These are phyloP conservation scores for Sporobolomyces phaffii DNA, from an alignment of 768 basidiomycete genomes.

Conservation along the genomic window DNA sequence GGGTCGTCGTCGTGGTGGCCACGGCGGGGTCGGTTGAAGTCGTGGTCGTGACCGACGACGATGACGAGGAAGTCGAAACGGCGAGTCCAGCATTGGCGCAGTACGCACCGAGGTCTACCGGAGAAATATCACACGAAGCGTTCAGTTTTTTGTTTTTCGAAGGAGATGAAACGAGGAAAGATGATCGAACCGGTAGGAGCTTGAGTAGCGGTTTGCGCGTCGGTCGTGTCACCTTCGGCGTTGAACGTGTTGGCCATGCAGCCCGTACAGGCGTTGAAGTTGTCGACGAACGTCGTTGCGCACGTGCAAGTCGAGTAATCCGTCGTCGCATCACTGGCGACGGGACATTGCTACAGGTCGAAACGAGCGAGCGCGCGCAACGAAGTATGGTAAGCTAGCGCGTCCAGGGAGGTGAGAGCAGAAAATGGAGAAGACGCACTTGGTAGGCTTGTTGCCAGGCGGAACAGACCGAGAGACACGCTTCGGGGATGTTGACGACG, in stretches of 20 bases:
- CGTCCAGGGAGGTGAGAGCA: too few species aligned
- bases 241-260: conserved; percentile 21
- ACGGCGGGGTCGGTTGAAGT: background rate
- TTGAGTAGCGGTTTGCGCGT: background rate
- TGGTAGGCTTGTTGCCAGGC: conserved; percentile 5
- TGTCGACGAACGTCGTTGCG: conserved; percentile 3
- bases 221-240: conserved; percentile 1
- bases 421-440: background rate
- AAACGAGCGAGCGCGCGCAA: background rate
- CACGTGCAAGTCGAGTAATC: conserved; percentile 17
- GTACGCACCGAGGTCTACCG: conserved; percentile 18
- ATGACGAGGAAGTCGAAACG: background rate
- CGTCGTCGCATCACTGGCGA: background rate
- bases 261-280: conserved; percentile 15
- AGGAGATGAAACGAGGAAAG: background rate
- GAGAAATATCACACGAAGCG: too few species aligned
- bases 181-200: conserved; percentile 14
- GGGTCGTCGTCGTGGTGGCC: background rate
- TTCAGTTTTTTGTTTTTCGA: background rate
- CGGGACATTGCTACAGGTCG: conserved; percentile 9
- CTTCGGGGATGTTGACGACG: conserved; percentile 5
- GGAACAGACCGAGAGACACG: background rate
- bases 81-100: conserved; percentile 5
- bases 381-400: too few species aligned
- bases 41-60: background rate